Conservation (phyloP, 2,329 filamentous ascomycete genomes). For the Huntiella savannae region DNA sequence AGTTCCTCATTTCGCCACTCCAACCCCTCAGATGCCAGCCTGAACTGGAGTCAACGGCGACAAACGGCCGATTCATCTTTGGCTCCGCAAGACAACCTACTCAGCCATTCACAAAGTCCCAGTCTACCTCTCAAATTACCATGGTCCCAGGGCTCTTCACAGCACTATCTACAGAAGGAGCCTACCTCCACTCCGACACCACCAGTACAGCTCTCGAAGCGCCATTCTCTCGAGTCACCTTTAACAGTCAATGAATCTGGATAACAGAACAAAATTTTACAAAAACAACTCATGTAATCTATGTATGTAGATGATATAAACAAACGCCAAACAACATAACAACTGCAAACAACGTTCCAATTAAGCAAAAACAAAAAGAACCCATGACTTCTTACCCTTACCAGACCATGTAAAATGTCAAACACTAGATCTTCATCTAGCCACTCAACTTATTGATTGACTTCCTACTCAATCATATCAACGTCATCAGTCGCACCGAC, state of each 20-base stretch:
- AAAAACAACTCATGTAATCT: no score
- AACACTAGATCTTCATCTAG: background rate
- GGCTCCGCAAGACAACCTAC: conserved; percentile 13
- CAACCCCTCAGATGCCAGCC: conserved; percentile 13
- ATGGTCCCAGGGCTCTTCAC: conserved; percentile 32
- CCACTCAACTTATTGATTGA: no score
- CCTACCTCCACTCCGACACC: conserved; percentile 23
- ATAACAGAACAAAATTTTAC: no score
- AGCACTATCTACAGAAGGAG: conserved; percentile 39
- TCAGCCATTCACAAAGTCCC: background rate
- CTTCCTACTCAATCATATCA: conserved; percentile 47
- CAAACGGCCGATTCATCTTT: conserved; percentile 18
- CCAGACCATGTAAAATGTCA: background rate
- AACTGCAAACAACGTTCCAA: conserved; percentile 16
- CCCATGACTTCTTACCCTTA: background rate
- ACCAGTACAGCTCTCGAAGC: conserved; percentile 8
- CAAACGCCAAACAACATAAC: conserved; percentile 36
- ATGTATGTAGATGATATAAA: conserved; percentile 31
- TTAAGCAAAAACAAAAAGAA: background rate
- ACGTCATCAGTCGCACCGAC: conserved; percentile 33
- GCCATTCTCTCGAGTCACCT: conserved; percentile 6
- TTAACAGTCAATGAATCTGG: background rate
- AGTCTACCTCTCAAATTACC: background rate
- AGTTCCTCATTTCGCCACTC: conserved; percentile 38
- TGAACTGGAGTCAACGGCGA: background rate